phyloP scores from a whole-genome alignment of 257 asterid species.

The Ehretia macrophylla region DNA sequence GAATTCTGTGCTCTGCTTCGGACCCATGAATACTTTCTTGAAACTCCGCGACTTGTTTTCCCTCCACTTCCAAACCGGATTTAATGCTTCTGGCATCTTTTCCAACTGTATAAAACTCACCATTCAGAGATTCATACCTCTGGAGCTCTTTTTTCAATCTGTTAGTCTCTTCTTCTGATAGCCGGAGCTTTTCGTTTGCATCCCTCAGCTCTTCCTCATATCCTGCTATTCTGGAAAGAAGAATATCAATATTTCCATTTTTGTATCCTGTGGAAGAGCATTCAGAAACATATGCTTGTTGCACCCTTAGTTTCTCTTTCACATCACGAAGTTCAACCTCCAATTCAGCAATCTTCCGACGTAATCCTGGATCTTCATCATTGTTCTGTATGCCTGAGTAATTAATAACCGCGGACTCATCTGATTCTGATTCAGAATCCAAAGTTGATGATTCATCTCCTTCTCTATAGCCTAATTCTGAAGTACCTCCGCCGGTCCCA shows the following conservation, averaged over 20 bases:
- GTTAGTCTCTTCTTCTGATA: conserved; percentile 44
- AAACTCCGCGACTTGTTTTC: conserved; percentile 18
- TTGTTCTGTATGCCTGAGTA: conserved; percentile 31
- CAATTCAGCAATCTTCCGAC: conserved; percentile 40
- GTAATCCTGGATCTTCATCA: conserved; percentile 38
- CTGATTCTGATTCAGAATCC: conserved; percentile 68
- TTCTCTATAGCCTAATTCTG: conserved; percentile 45
- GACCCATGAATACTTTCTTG: conserved; percentile 17
- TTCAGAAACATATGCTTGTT: conserved; percentile 18
- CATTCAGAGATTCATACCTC: conserved; percentile 28
- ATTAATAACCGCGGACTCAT: conserved; percentile 59
- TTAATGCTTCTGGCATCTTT: background rate
- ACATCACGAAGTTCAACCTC: conserved; percentile 51
- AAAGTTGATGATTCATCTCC: conserved; percentile 63
- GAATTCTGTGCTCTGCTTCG: conserved; percentile 26
- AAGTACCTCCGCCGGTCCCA: conserved; percentile 37
- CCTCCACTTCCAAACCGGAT: conserved; percentile 6
- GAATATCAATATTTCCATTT: conserved; percentile 19
- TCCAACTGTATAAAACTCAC: conserved; percentile 9
- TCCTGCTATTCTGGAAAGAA: conserved; percentile 21
- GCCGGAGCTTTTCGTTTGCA: conserved; percentile 36
- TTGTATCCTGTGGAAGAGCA: conserved; percentile 14
- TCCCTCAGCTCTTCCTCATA: conserved; percentile 47
- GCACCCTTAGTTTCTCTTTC: conserved; percentile 43
- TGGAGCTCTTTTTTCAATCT: conserved; percentile 44